Evolutionary conservation across 225 moss, liverwort and hornwort genomes (phyloP).

Genomic region (Bryum argenteum): DNA sequence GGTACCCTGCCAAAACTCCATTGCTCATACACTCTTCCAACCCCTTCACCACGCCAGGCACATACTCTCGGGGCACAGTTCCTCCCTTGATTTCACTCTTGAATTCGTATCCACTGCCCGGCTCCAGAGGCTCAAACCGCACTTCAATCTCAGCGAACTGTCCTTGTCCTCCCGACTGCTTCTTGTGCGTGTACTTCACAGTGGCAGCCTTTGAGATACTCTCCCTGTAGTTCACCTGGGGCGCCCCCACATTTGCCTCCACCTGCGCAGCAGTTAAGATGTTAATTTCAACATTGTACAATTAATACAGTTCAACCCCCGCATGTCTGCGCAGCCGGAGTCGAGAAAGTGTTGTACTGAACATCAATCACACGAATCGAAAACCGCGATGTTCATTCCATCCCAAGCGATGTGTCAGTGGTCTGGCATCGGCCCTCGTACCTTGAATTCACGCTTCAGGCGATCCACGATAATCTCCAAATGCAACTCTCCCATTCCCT

Average conservation of each 20-base stretch:
- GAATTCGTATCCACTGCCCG: slow-evolving; percentile 88
- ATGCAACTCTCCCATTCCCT: slow-evolving; percentile 99
- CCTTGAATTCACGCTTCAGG: slow-evolving; percentile 96
- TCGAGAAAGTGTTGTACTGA: not conserved
- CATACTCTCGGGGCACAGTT: slow-evolving; percentile 87
- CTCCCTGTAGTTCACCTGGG: slow-evolving; percentile 98
- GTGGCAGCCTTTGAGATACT: slow-evolving; percentile 79
- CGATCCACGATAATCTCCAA: slow-evolving; percentile 97
- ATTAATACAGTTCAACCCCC: not conserved
- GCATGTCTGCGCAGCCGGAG: not conserved
- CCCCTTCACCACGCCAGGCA: slow-evolving; percentile 97
- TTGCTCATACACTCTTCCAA: slow-evolving; percentile 98
- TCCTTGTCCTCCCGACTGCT: slow-evolving; percentile 99
- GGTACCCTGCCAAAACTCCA: slow-evolving; percentile 91
- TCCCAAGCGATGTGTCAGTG: not conserved
- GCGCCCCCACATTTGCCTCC: slow-evolving; percentile 97
- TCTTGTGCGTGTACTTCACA: slow-evolving; percentile 91
- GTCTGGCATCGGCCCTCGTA: slow-evolving; percentile 24
- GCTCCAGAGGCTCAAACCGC: slow-evolving; percentile 86
- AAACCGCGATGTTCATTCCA: not conserved
- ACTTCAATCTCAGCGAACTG: slow-evolving; percentile 95
- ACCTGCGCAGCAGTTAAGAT: slow-evolving; percentile 49
- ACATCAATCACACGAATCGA: not conserved
- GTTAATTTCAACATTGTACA: too few species aligned
- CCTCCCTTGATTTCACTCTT: slow-evolving; percentile 99